Percentiles rank a stretch among this genome's conserved stretches.
Conservation (phyloP, 345 rosid species). For the Gossypium arboreum region DNA sequence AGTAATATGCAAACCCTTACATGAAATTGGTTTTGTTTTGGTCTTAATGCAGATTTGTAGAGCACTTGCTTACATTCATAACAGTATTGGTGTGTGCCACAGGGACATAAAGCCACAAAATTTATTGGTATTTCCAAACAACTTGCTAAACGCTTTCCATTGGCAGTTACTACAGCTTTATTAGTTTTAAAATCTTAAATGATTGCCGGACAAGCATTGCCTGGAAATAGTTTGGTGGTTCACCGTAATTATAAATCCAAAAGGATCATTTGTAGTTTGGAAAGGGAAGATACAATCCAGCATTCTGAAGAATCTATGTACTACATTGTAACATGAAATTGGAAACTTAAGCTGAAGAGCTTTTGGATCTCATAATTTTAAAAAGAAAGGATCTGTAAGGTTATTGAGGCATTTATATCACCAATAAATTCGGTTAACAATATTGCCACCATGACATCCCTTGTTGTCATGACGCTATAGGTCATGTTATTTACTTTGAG, state of each 20-base stretch:
- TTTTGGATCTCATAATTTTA: neutral
- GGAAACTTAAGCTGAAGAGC: neutral
- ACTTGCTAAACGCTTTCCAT: neutral
- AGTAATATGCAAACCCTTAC: neutral
- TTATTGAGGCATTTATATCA: neutral
- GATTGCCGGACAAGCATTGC: neutral
- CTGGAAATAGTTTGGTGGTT: neutral
- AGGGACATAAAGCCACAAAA: conserved; percentile 99
- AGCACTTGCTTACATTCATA: conserved; percentile 86
- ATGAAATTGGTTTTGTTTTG: conserved; percentile 7
- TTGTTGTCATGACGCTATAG: neutral
- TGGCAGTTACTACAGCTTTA: neutral
- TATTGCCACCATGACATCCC: neutral
- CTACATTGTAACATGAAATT: neutral
- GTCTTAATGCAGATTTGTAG: conserved; percentile 63
- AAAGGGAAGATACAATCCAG: neutral
- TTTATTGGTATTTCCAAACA: conserved; percentile 53
- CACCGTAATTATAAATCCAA: neutral
- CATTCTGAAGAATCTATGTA: neutral
- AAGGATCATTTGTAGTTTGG: neutral
- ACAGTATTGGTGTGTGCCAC: conserved; percentile 84
- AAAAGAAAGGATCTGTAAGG: neutral
- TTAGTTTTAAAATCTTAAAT: neutral
- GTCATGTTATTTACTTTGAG: neutral
- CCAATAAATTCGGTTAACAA: neutral